These are phyloP conservation scores for Nitzschia palea DNA, from an alignment of 108 stramenopile species.

Conservation along the genomic window DNA sequence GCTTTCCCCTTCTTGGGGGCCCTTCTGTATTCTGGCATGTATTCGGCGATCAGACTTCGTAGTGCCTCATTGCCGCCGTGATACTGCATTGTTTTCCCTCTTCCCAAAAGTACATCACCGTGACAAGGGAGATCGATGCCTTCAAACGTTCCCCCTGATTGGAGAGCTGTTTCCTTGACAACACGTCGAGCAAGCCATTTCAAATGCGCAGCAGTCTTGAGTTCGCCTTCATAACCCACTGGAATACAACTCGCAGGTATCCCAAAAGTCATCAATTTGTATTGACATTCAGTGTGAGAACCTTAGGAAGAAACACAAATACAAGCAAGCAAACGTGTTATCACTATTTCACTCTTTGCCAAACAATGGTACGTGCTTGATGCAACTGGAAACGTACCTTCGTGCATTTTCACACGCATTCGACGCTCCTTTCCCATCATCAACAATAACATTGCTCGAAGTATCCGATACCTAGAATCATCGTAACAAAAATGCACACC, in stretches of 20 bases:
- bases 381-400: constrained; percentile 5
- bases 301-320: not conserved
- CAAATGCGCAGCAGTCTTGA: not conserved
- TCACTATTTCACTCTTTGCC: not conserved
- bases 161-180: not conserved
- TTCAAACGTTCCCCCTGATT: not conserved
- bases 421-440: constrained; percentile 3
- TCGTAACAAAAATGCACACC: constrained; percentile 14
- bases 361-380: too few relatives aligned
- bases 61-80: constrained; percentile 3
- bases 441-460: not conserved
- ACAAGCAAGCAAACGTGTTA: not conserved
- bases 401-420: not conserved
- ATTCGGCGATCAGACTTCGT: not conserved
- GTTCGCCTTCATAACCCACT: constrained; percentile 5
- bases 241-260: not conserved
- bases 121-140: constrained; percentile 6
- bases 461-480: not conserved
- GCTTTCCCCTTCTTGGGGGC: not conserved
- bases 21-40: not conserved
- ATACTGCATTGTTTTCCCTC: constrained; percentile 26
- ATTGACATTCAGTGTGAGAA: constrained; percentile 10
- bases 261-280: constrained; percentile 15
- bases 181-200: constrained; percentile 4
- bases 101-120: constrained; percentile 30